Conservation (phyloP, 768 basidiomycete genomes). For the Termitomyces sp. region DNA sequence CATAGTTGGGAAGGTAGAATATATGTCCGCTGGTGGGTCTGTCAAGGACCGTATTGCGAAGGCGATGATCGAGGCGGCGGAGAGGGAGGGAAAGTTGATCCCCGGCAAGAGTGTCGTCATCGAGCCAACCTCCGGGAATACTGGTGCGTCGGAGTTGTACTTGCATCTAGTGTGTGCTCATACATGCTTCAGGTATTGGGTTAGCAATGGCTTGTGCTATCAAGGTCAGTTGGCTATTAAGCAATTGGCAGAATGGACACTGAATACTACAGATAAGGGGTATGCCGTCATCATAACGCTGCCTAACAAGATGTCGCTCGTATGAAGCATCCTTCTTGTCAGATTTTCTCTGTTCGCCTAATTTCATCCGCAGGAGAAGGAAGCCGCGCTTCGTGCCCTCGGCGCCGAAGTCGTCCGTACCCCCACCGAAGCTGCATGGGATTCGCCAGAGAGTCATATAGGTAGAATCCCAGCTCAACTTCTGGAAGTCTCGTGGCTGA, state of each 20-base stretch:
- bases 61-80: conserved; percentile 94
- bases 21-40: conserved; percentile 84
- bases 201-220: conserved; percentile 90
- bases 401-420: conserved; percentile 96
- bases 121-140: conserved; percentile 94
- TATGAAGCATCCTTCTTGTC: conserved; percentile 16
- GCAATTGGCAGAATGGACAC: conserved; percentile 27
- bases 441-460: conserved; percentile 88
- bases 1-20: conserved; percentile 87
- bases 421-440: conserved; percentile 84
- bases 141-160: conserved; percentile 47
- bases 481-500: conserved; percentile 64
- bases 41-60: conserved; percentile 97
- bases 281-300: conserved; percentile 87
- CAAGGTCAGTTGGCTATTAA: conserved; percentile 53
- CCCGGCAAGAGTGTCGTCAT: conserved; percentile 90
- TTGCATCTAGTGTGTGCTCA: background rate
- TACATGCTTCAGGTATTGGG: conserved; percentile 64
- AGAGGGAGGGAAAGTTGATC: conserved; percentile 77
- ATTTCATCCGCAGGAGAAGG: conserved; percentile 65
- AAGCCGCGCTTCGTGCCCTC: conserved; percentile 82
- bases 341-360: background rate
- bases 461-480: conserved; percentile 48
- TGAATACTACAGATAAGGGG: conserved; percentile 87
- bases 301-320: conserved; percentile 92